Evolutionary conservation across 208 protist genomes (phyloP), one percentile per base, ranked within the genome.

Genomic region (Leishmania braziliensis): DNA sequence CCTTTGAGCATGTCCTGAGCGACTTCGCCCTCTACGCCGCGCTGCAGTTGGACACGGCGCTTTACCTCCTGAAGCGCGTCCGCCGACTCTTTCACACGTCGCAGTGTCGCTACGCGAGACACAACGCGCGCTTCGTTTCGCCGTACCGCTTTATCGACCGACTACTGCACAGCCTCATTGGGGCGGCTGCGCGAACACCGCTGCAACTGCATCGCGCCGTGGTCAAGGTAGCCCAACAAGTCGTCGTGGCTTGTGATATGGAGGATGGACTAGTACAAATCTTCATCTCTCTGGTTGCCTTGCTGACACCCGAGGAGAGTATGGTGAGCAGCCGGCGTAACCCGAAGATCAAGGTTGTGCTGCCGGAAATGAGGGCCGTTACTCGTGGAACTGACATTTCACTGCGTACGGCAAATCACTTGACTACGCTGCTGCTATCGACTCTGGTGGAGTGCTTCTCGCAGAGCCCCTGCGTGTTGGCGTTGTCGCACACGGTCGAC

Each of bases 171-270:
- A 88, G 86, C 62, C 78, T 97, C 16, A 79, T 93, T 0, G 81
- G 82, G 48, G 77, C 83, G 48, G 75, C 85, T 16, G 63, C 85
- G 12, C 74, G 75, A 48, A 84, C 87, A 10, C 75, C 88, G 66
- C 82, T 95, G 77, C 68, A 48, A 26, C 68, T 97, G 39, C 85
- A 79, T 23, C 60, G 56, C 2, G 88, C 84, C 36, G 76, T 94
- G 2, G 88, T 97, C 46, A 75, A 88, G 18, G 90, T 89, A 60
- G 80, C 91, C 68, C 91, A 94, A 84, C 88, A 95, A 46, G 86
- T 97, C 8, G 82, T 97, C n/a, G 79, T 93, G 48, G 89, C 92
- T 20, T 89, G 85, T 60, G 90, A 92, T 63, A 93, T 92, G 89
- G 90, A 95, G 58, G 80, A 86, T 36, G 86, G 86, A 8, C 77